Percentiles rank a stretch among this genome's conserved stretches.
Evolutionary conservation across 257 asterid species (phyloP).

Genomic region (Echium plantagineum): DNA sequence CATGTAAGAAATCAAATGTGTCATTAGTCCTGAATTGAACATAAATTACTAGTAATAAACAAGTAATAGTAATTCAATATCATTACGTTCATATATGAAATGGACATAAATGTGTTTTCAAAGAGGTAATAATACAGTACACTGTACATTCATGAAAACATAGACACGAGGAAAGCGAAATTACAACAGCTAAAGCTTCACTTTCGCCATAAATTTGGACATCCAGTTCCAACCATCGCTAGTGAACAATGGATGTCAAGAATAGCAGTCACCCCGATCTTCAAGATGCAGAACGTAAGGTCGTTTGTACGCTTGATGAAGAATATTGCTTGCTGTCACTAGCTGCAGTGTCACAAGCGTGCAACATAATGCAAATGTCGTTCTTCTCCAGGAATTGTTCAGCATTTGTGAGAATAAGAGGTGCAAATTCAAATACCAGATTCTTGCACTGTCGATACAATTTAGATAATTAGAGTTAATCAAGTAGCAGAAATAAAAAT

Average conservation of each 20-base stretch:
- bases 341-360: conserved; percentile 43
- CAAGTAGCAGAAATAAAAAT: background rate
- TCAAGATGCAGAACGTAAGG: conserved; percentile 47
- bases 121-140: background rate
- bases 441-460: conserved; percentile 65
- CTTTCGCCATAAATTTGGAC: background rate
- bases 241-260: background rate
- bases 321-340: conserved; percentile 12
- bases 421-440: conserved; percentile 75
- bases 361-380: conserved; percentile 51
- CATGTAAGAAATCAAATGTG: no score
- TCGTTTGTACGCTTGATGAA: conserved; percentile 6
- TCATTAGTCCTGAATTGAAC: no score
- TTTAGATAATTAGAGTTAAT: background rate
- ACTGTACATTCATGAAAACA: background rate
- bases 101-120: background rate
- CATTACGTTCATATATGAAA: no score
- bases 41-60: no score
- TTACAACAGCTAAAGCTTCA: background rate
- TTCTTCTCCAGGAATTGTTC: conserved; percentile 68
- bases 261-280: background rate
- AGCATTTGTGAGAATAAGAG: conserved; percentile 58
- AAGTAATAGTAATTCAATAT: background rate
- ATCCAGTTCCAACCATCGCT: background rate
- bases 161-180: background rate